Conservation (phyloP, 78 protist genomes). For the Pigoraptor vietnamica region DNA sequence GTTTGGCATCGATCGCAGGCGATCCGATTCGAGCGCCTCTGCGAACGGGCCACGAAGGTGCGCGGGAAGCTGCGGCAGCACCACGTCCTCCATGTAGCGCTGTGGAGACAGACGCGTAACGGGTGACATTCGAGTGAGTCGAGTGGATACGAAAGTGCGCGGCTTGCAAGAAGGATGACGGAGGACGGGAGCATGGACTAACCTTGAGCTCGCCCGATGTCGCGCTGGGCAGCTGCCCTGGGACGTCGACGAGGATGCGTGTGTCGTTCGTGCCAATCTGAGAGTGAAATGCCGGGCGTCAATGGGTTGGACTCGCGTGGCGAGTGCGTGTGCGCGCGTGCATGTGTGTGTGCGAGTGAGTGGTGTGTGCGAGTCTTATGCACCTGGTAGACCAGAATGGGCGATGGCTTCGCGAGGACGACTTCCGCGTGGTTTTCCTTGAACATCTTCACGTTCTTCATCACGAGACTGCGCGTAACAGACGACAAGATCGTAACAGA, state of each 20-base stretch:
- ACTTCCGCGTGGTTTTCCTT: conserved; percentile 46
- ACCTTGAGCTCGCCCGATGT: not conserved
- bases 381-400: conserved; percentile 40
- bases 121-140: too few species aligned
- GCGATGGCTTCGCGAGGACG: conserved; percentile 45
- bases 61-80: not conserved
- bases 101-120: too few species aligned
- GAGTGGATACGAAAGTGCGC: not conserved
- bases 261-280: conserved; percentile 61
- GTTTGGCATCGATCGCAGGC: conserved; percentile 59
- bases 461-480: conserved; percentile 5
- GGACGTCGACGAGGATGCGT: conserved; percentile 65
- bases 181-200: too few species aligned
- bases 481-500: too few species aligned
- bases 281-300: conserved; percentile 53
- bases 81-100: not conserved
- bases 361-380: too few species aligned
- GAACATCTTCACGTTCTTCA: conserved; percentile 23
- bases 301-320: too few species aligned
- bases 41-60: conserved; percentile 1
- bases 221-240: conserved; percentile 29
- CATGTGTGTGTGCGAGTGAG: too few species aligned
- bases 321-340: too few species aligned
- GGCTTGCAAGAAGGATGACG: not conserved
- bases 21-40: not conserved